Evolutionary conservation across 345 rosid species (phyloP).

Genomic region (Mercurialis annua): DNA sequence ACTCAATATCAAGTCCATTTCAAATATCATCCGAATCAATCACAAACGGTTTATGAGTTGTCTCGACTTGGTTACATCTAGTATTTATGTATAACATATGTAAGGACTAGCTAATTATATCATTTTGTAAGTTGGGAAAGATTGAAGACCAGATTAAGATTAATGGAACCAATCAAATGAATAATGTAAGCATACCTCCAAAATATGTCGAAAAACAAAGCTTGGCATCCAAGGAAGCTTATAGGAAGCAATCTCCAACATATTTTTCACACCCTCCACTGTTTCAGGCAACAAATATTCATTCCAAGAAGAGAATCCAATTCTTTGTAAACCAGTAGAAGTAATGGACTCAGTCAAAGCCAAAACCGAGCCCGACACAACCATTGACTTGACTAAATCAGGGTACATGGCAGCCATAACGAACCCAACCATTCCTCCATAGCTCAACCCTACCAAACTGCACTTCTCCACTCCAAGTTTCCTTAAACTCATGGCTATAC

Average conservation of each 20-base stretch:
- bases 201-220: slow-evolving; percentile 20
- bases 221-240: slow-evolving; percentile 22
- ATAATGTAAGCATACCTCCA: slow-evolving; percentile 26
- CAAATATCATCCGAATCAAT: too few species aligned
- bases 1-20: too few species aligned
- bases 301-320: slow-evolving; percentile 32
- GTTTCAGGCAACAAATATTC: slow-evolving; percentile 38
- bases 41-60: too few species aligned
- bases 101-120: too few species aligned
- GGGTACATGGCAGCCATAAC: slow-evolving; percentile 41
- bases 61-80: too few species aligned
- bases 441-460: slow-evolving; percentile 40
- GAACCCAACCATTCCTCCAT: slow-evolving; percentile 46
- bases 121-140: too few species aligned
- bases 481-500: slow-evolving; percentile 32
- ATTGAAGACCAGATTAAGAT: background rate
- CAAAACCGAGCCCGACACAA: slow-evolving; percentile 26
- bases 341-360: slow-evolving; percentile 37
- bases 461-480: slow-evolving; percentile 41
- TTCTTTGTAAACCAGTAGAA: slow-evolving; percentile 6
- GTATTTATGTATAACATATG: too few species aligned
- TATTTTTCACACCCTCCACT: slow-evolving; percentile 11
- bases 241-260: slow-evolving; percentile 13
- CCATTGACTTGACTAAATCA: slow-evolving; percentile 41
- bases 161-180: background rate